Evolutionary conservation across 371 early-diverging fungal genomes (phyloP).

Genomic region (Mucor velutinosus): DNA sequence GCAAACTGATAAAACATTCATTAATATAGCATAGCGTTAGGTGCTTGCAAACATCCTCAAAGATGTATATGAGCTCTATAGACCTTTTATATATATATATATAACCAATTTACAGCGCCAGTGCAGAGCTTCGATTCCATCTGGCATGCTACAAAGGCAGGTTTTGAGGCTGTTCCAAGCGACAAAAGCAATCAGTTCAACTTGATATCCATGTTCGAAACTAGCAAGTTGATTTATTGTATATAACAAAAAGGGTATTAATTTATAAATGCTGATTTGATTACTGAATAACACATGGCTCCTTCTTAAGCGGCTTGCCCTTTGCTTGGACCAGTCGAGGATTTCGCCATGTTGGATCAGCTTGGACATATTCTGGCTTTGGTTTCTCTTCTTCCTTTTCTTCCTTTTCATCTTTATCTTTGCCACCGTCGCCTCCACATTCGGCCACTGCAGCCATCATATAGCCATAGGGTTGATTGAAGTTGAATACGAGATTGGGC

Average conservation of each 20-base stretch:
- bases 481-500: constrained; percentile 25
- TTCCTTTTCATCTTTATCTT: background rate
- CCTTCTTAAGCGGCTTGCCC: constrained; percentile 11
- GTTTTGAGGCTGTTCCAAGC: too few species aligned
- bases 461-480: constrained; percentile 3
- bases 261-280: background rate
- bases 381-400: background rate
- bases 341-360: constrained; percentile 17
- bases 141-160: too few species aligned
- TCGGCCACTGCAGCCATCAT: background rate
- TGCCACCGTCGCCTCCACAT: background rate
- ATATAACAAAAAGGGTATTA: background rate
- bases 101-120: too few species aligned
- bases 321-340: constrained; percentile 14
- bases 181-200: too few species aligned
- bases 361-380: constrained; percentile 17
- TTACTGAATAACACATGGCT: constrained; percentile 19
- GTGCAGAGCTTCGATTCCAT: too few species aligned
- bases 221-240: too few species aligned
- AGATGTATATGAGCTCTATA: too few species aligned
- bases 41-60: too few species aligned
- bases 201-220: too few species aligned
- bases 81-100: too few species aligned
- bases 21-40: too few species aligned
- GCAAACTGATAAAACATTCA: too few species aligned